A percentile compares a stretch with the other conserved stretches of the same genome.
Evolutionary conservation across 352 stramenopile genomes (phyloP).

Genomic region (Hyaloperonospora arabidopsidis): DNA sequence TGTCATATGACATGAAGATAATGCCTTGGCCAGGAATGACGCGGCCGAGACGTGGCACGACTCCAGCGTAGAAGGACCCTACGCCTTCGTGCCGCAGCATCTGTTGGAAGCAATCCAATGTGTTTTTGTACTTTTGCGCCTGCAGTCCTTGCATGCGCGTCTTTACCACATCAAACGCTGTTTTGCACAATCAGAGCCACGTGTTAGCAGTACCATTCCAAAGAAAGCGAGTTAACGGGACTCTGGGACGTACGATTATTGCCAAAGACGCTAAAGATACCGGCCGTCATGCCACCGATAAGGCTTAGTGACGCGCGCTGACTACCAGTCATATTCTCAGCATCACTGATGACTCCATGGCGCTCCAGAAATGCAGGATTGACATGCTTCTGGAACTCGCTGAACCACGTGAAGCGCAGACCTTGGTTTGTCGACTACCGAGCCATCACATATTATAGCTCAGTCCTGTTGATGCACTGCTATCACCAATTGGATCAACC

Average conservation of each 20-base stretch:
- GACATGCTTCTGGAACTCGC: constrained; percentile 87
- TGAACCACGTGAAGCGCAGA: constrained; percentile 96
- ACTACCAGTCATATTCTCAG: constrained; percentile 62
- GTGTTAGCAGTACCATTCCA: background rate
- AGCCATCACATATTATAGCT: constrained; percentile 5
- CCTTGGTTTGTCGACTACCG: constrained; percentile 89
- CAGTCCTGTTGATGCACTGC: background rate
- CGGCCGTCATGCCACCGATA: constrained; percentile 92
- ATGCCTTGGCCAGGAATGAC: constrained; percentile 96
- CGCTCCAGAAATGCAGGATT: constrained; percentile 48
- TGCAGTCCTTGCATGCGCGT: constrained; percentile 79
- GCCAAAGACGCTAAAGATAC: constrained; percentile 94
- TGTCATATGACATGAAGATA: constrained; percentile 94
- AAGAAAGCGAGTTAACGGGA: constrained; percentile 14
- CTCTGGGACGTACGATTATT: constrained; percentile 88
- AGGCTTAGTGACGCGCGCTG: constrained; percentile 84
- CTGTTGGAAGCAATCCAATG: constrained; percentile 87
- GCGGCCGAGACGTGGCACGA: constrained; percentile 87
- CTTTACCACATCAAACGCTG: constrained; percentile 80
- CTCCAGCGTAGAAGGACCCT: constrained; percentile 88
- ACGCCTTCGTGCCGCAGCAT: constrained; percentile 86
- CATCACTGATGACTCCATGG: constrained; percentile 44
- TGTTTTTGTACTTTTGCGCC: constrained; percentile 66
- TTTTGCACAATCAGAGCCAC: constrained; percentile 7
- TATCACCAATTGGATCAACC: background rate